Base-by-base conservation (phyloP, 805 yeast species). In the Ogataea salicorniae region DNA sequence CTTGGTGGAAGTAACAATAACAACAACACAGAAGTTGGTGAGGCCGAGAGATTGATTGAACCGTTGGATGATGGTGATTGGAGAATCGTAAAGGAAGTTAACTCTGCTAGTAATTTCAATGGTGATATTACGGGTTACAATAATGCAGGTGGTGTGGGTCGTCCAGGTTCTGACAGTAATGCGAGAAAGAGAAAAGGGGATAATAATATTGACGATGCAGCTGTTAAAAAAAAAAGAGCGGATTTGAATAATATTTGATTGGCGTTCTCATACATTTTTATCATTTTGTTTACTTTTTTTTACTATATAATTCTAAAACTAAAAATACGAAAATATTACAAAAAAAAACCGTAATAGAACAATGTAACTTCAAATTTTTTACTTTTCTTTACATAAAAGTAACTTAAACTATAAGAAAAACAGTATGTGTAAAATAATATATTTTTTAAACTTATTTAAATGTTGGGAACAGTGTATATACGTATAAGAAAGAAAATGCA, bases 1-100 rank as follows among this genome's bases (percentile, higher is more conserved):
- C 54, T 50, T 38, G 74, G 77, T 45, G 75, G 73, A 39, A 7
- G 20, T 14, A 34, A 20, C 20, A 20, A 31, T 34, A 33, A 14
- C 13, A 16, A 17, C 15, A 29, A 8, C 8, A 5, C 39, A 22
- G 33, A 16, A 33, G 34, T 14, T 23, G 41, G 34, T 33, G 45
- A 26, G 31, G 9, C 11, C 3, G 31, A 26, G 13, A 26, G 31
- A 26, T 26, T 26, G 31, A 26, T 26, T 9, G 31, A 41, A n/a
- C 15, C 23, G 13, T 35, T 39, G 41, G 37, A 42, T 37, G 41
- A 42, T n/a, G 16, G 17, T 7, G 43, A 41, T 38, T 41, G 38
- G 46, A 44, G 40, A 37, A 23, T 37, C 9, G 23, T 39, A 14
- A 39, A 39, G 18, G 41, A 39, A 14, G 29, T 20, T 14, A 33